Base-by-base conservation (phyloP, 2,329 filamentous ascomycete genomes). In the Phialophora verrucosa region DNA sequence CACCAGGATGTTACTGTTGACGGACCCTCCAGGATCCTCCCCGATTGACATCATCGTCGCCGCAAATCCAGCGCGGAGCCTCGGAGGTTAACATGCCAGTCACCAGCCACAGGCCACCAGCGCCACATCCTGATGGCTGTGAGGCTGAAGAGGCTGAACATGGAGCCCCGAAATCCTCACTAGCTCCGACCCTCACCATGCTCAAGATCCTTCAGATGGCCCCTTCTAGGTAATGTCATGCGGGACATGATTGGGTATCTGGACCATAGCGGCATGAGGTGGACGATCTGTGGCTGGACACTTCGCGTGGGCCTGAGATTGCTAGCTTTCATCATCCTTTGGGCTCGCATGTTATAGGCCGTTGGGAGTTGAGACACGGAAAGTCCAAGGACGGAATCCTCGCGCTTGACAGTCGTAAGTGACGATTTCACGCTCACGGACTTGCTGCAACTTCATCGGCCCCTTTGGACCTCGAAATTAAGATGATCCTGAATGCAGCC, bases 11-110 rank as follows among this genome's bases (percentile, higher is more conserved):
- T 44, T n/a, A n/a, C 38, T 44, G 14, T 44, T 8, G 38, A 5
- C 38, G 17, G 38, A n/a, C 14, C 38, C 38, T 44, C 38, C 38
- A n/a, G 14, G 38, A 44, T 20, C 38, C 38, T 8, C 14, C 3
- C 23, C 10, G 11, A 27, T 53, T 53, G 49, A 53, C 49, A 53
- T 29, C 49, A 53, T 29, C 49, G 27, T 53, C 49, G 49, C 27
- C 53, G 49, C 20, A 29, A 51, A 51, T 29, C 29, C 27, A 55
- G 25, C 53, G 53, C 53, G 53, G 53, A 55, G n/a, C 12, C n/a
- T 55, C 53, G 53, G 53, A 55, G 53, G 25, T 35, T 35, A n/a
- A 55, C n/a, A 4, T 55, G 14, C 29, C 17, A 35, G 25, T 11
- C 53, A 32, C 51, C 20, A 27, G 29, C 53, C 49, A 51, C 49